These are phyloP conservation scores for Fusarium buharicum DNA, from an alignment of 2,329 filamentous ascomycete genomes.

Conservation along the genomic window DNA sequence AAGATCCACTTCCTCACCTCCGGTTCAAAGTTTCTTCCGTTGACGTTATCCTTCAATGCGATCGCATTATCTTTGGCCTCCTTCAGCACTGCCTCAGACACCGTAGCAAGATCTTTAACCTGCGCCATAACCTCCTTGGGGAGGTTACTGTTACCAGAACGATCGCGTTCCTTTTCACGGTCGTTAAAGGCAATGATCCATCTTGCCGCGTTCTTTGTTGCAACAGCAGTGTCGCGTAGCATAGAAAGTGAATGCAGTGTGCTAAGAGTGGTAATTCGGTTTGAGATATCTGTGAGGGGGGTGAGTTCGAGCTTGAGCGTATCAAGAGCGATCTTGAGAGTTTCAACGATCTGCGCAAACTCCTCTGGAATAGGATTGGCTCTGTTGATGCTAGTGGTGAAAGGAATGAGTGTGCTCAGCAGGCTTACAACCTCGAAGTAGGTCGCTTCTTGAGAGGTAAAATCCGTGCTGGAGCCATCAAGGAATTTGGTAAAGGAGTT, in stretches of 20 bases:
- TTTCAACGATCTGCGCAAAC: conserved; percentile 44
- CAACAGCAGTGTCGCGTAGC: conserved; percentile 53
- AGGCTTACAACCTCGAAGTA: conserved; percentile 58
- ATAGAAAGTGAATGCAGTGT: conserved; percentile 53
- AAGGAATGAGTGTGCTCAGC: conserved; percentile 52
- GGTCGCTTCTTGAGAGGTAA: conserved; percentile 56
- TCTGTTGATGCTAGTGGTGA: conserved; percentile 43
- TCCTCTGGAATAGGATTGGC: conserved; percentile 37
- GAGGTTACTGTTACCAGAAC: conserved; percentile 52
- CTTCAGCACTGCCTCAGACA: conserved; percentile 47
- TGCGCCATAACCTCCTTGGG: conserved; percentile 52
- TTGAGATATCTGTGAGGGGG: conserved; percentile 16
- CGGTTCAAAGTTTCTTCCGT: conserved; percentile 43
- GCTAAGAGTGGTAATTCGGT: conserved; percentile 43
- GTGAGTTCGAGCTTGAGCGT: conserved; percentile 33
- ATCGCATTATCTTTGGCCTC: conserved; percentile 48
- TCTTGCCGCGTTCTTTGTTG: conserved; percentile 46
- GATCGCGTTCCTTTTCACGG: conserved; percentile 54
- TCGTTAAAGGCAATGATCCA: conserved; percentile 53
- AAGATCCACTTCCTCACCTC: conserved; percentile 47
- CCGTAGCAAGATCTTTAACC: conserved; percentile 49
- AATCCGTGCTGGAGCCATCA: conserved; percentile 42
- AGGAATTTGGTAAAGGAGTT: conserved; percentile 57
- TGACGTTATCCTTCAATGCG: conserved; percentile 47
- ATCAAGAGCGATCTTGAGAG: conserved; percentile 27